phyloP scores from a whole-genome alignment of 352 stramenopile genomes.

The Phytophthora citrophthora region DNA sequence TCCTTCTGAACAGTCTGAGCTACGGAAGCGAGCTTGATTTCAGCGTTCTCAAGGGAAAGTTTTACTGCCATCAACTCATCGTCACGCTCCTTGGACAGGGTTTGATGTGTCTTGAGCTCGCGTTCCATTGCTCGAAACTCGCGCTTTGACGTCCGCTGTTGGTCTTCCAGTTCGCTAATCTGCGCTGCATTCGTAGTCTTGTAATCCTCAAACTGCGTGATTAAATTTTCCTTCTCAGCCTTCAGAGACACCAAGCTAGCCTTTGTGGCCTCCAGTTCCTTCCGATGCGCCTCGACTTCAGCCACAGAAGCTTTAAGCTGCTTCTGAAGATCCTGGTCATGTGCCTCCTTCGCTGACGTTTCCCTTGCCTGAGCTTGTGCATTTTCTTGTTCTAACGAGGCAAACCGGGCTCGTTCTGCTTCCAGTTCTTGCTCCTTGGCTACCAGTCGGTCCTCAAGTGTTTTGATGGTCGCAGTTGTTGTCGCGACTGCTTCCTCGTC shows the following conservation, averaged over 20 bases:
- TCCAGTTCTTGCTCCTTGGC: conserved; percentile 38
- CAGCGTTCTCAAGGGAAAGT: conserved; percentile 38
- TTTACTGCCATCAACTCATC: conserved; percentile 47
- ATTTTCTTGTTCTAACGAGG: conserved; percentile 36
- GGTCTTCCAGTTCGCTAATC: conserved; percentile 59
- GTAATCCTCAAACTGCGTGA: conserved; percentile 37
- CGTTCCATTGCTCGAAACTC: conserved; percentile 66
- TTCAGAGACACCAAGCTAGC: conserved; percentile 20
- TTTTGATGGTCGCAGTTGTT: conserved; percentile 28
- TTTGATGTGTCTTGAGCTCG: conserved; percentile 63
- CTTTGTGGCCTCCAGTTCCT: conserved; percentile 27
- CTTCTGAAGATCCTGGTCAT: conserved; percentile 31
- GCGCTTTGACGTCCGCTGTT: conserved; percentile 56
- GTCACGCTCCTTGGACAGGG: conserved; percentile 56
- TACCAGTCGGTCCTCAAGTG: conserved; percentile 21
- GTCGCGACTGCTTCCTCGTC: conserved; percentile 28
- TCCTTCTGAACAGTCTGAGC: conserved; percentile 47
- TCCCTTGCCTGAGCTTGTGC: conserved; percentile 21
- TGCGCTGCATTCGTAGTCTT: conserved; percentile 32
- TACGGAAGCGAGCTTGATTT: conserved; percentile 42
- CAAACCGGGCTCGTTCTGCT: conserved; percentile 12
- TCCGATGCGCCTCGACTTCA: conserved; percentile 15
- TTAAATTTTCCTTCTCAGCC: conserved; percentile 22
- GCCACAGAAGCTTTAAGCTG: conserved; percentile 21
- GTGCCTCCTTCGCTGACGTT: conserved; percentile 18